These are phyloP conservation scores for Mucor racemosus DNA, from an alignment of 371 early-diverging fungal species.

Conservation along the genomic window DNA sequence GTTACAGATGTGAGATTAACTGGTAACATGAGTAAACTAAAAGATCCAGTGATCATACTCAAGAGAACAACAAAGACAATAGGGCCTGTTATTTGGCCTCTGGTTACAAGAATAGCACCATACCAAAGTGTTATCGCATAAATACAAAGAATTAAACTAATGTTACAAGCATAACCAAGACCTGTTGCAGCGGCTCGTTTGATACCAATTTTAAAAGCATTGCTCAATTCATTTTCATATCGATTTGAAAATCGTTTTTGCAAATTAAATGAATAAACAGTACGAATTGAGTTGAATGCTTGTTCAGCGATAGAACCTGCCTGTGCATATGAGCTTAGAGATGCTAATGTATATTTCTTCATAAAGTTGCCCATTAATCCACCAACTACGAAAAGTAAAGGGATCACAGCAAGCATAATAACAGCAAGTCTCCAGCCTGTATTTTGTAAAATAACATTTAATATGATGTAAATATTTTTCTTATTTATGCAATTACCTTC, in stretches of 20 bases:
- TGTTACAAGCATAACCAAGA: constrained; percentile 61
- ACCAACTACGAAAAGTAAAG: constrained; percentile 52
- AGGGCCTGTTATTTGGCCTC: constrained; percentile 53
- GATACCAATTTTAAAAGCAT: constrained; percentile 59
- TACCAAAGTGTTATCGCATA: constrained; percentile 83
- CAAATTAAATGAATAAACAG: constrained; percentile 83
- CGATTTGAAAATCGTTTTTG: constrained; percentile 67
- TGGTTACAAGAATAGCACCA: constrained; percentile 61
- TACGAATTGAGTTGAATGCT: constrained; percentile 83
- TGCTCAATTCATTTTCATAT: constrained; percentile 60
- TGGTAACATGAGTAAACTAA: neutral
- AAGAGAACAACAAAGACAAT: constrained; percentile 71
- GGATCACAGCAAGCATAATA: constrained; percentile 74
- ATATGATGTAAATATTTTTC: constrained; percentile 53
- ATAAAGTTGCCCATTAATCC: constrained; percentile 69
- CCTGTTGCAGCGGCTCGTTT: constrained; percentile 58
- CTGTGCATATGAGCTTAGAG: constrained; percentile 43
- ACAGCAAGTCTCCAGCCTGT: constrained; percentile 71
- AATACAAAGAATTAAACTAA: constrained; percentile 63
- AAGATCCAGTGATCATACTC: constrained; percentile 49
- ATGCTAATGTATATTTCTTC: constrained; percentile 41
- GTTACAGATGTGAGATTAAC: constrained; percentile 60
- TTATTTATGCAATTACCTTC: constrained; percentile 23
- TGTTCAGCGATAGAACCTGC: constrained; percentile 60
- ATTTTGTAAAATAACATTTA: no score